Conservation (phyloP, 208 protist genomes). For the Acanthamoeba divionensis region DNA sequence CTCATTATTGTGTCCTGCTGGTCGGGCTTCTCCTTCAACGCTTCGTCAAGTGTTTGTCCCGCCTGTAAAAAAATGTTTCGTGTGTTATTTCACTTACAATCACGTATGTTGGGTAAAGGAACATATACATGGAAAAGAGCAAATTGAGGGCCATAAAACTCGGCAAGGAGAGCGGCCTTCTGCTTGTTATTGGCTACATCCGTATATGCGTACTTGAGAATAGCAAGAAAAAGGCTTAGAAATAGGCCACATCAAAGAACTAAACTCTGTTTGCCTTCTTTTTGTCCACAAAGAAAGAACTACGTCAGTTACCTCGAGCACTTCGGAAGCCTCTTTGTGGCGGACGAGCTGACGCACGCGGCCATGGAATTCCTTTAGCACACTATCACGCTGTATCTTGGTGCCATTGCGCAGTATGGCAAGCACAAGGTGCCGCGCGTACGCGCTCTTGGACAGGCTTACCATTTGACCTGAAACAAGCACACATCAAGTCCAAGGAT, state of each 20-base stretch:
- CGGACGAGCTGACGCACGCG: constrained; percentile 8
- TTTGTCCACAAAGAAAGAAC: no score
- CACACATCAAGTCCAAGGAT: not conserved
- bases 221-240: no score
- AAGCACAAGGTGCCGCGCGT: constrained; percentile 3
- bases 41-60: no score
- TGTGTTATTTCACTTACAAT: no score
- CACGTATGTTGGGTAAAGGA: no score
- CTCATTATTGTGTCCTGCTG: not conserved
- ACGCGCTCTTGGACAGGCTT: not conserved
- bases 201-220: constrained; percentile 22
- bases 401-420: not conserved
- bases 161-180: not conserved
- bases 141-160: constrained; percentile 44
- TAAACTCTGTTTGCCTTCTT: no score
- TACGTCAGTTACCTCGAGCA: no score
- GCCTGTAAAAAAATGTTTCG: no score
- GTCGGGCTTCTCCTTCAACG: constrained; percentile 24
- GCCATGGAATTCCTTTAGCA: constrained; percentile 27
- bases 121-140: not conserved
- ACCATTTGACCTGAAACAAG: not conserved
- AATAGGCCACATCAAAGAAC: no score
- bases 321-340: not conserved
- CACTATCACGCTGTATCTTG: not conserved
- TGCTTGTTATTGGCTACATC: not conserved